Conservation (phyloP, 2,329 filamentous ascomycete species). For the Cordyceps fumosorosea region DNA sequence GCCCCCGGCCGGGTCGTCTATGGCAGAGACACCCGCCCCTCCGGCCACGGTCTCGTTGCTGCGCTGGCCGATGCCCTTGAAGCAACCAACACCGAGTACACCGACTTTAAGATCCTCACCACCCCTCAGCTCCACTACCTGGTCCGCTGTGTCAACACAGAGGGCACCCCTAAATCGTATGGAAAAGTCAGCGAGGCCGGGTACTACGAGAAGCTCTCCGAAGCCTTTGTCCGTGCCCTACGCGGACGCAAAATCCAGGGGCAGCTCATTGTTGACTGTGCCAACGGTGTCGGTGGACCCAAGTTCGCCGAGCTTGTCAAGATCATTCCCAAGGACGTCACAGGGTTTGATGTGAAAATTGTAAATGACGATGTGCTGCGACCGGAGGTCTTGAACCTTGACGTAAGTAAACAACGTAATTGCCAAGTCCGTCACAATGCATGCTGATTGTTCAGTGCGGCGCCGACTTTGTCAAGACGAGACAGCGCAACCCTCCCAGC, state of each 20-base stretch:
- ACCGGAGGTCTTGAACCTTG: slow-evolving; percentile 80
- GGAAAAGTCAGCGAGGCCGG: slow-evolving; percentile 83
- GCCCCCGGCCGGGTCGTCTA: slow-evolving; percentile 75
- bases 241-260: slow-evolving; percentile 68
- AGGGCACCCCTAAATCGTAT: slow-evolving; percentile 80
- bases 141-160: slow-evolving; percentile 88
- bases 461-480: slow-evolving; percentile 96
- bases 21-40: slow-evolving; percentile 87
- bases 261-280: slow-evolving; percentile 80
- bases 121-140: slow-evolving; percentile 98
- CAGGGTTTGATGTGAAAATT: slow-evolving; percentile 72
- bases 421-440: neutral
- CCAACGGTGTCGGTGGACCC: slow-evolving; percentile 92
- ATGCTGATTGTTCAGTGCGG: slow-evolving; percentile 56
- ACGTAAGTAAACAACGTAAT: slow-evolving; percentile 49
- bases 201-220: slow-evolving; percentile 88
- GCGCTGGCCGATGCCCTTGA: slow-evolving; percentile 75
- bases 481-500: slow-evolving; percentile 79
- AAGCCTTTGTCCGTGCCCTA: slow-evolving; percentile 79
- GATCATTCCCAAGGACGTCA: slow-evolving; percentile 63
- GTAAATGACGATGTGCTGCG: slow-evolving; percentile 91
- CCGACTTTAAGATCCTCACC: slow-evolving; percentile 85
- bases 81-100: slow-evolving; percentile 65
- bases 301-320: slow-evolving; percentile 85
- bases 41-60: slow-evolving; percentile 73